Evolutionary conservation across 2,329 filamentous ascomycete genomes (phyloP).

Genomic region (Aspergillus arachidicola): DNA sequence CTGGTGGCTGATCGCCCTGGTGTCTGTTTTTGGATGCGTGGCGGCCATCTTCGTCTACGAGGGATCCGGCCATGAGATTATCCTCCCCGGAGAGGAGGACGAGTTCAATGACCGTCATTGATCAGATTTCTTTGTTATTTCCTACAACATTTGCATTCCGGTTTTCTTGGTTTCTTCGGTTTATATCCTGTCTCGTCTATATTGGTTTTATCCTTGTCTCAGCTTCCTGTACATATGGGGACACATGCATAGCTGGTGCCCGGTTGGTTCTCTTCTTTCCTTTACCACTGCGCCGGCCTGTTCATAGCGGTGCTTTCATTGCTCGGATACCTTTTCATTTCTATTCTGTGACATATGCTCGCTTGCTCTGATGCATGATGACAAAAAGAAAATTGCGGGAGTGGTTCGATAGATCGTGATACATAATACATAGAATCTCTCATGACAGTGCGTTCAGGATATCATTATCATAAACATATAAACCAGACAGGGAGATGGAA

Average conservation of each 20-base stretch:
- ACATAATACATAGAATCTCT: slow-evolving; percentile 11
- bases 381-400: neutral
- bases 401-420: slow-evolving; percentile 4
- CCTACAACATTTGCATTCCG: neutral
- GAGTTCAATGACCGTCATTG: slow-evolving; percentile 19
- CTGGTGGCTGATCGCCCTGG: slow-evolving; percentile 59
- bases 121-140: neutral
- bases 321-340: slow-evolving; percentile 4
- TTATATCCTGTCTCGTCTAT: neutral
- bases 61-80: slow-evolving; percentile 64
- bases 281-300: neutral
- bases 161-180: neutral
- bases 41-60: slow-evolving; percentile 66
- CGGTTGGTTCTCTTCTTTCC: slow-evolving; percentile 2
- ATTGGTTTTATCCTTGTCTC: neutral
- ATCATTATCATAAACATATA: slow-evolving; percentile 11
- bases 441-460: slow-evolving; percentile 5
- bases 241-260: slow-evolving; percentile 21
- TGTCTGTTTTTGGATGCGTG: slow-evolving; percentile 60
- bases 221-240: slow-evolving; percentile 16
- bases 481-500: neutral
- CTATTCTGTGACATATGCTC: neutral
- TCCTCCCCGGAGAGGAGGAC: slow-evolving; percentile 42
- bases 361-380: neutral
- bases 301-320: slow-evolving; percentile 3